Base-by-base conservation (phyloP, 768 basidiomycete species). In the Crepidotus variabilis region DNA sequence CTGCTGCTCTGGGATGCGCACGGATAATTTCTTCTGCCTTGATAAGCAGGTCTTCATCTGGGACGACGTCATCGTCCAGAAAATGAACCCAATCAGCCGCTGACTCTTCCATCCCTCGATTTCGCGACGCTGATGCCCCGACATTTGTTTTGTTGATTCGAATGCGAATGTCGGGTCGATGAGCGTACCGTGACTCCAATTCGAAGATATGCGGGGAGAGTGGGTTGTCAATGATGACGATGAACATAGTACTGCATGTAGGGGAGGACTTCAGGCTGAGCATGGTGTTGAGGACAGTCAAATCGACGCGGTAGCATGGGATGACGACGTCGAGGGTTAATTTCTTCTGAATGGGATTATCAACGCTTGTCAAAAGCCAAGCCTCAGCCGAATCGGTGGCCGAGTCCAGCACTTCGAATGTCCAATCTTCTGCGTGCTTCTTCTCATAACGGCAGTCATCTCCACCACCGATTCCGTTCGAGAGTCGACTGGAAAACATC, bases 41-140 rank as follows among this genome's bases (percentile, higher is more conserved):
- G 24, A 74, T 33, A 9, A 85, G 70, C 13, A 85, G 61, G 60
- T 81, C 66, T 6, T 62, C 53, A 21, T 64, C 59, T 0, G 81
- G 82, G 4, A 66, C 60, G 22, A 85, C 69, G 50, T 86, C 84
- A 59, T 85, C 85, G 60, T 86, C 83, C 20, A 86, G 70, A 66
- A 86, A 86, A n/a, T 77, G 63, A 1, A 78, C 71, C 82, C 80
- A 85, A 23, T 85, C 80, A 0, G 81, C 82, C 0, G 83, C 70
- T 13, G 81, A 81, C 64, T 84, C 82, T 39, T 65, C 64, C 59
- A 85, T 68, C 6, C 83, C 82, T 50, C 82, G 63, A 63, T 86
- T 85, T 5, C 84, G 73, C 13, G 83, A 77, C 0, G 74, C 78
- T 0, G 82, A 78, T 0, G 83, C 83, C 1, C 84, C 83, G 1